A percentile compares a stretch with the other conserved stretches of the same genome.
phyloP scores from a whole-genome alignment of 2,329 filamentous ascomycete genomes.

The Talaromyces verruculosus region DNA sequence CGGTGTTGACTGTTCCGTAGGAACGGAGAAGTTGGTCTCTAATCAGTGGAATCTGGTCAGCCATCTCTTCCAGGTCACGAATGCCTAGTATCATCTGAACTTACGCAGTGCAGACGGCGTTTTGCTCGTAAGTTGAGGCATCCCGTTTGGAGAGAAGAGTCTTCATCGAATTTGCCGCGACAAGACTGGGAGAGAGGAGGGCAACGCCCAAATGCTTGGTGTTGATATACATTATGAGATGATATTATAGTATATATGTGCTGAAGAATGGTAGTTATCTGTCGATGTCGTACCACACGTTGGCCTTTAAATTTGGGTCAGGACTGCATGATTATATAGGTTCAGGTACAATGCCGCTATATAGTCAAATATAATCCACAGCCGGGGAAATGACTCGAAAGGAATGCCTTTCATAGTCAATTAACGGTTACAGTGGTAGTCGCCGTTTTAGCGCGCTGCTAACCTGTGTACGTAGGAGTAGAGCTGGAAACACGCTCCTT shows the following conservation, averaged over 20 bases:
- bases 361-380: background rate
- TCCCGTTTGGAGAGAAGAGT: conserved; percentile 17
- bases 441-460: background rate
- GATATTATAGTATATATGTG: background rate
- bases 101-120: conserved; percentile 19
- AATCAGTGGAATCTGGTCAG: background rate
- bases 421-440: conserved; percentile 7
- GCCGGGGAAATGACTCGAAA: background rate
- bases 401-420: background rate
- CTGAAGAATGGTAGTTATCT: background rate
- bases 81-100: background rate
- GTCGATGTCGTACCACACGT: too few species aligned
- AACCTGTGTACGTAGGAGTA: background rate
- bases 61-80: background rate
- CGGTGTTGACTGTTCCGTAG: conserved; percentile 13
- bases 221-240: conserved; percentile 7
- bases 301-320: background rate
- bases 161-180: conserved; percentile 15
- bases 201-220: conserved; percentile 18
- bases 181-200: conserved; percentile 11
- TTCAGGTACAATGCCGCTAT: background rate
- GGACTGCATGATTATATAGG: background rate
- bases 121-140: conserved; percentile 16
- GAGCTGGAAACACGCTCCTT: background rate
- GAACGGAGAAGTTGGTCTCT: conserved; percentile 18